A percentile compares a stretch with the other conserved stretches of the same genome.
phyloP scores from a whole-genome alignment of 176 grass and related monocot species.

The Cymbopogon citratus region DNA sequence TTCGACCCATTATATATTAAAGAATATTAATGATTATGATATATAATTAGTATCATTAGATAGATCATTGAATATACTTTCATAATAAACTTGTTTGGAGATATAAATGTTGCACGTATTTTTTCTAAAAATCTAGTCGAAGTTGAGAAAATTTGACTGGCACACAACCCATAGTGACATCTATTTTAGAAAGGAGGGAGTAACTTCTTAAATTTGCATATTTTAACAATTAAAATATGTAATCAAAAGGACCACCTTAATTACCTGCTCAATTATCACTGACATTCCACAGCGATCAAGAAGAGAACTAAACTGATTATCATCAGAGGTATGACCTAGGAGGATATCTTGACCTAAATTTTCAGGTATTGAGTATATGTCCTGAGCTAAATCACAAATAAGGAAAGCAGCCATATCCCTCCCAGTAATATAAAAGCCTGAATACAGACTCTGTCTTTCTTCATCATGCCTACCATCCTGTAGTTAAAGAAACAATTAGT shows the following conservation, averaged over 20 bases:
- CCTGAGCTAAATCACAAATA: slow-evolving; percentile 44
- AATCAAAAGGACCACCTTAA: background rate
- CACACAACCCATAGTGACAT: no score
- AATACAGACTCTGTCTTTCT: slow-evolving; percentile 82
- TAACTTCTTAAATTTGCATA: background rate
- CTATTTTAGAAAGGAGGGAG: no score
- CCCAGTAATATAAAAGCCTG: slow-evolving; percentile 83
- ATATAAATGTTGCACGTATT: no score
- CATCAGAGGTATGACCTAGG: slow-evolving; percentile 26
- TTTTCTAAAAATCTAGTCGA: no score
- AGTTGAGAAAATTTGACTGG: no score
- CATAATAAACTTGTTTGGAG: no score
- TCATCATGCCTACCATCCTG: slow-evolving; percentile 59
- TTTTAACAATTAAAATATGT: background rate
- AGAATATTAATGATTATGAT: no score
- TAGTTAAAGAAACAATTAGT: slow-evolving; percentile 22
- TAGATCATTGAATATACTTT: no score
- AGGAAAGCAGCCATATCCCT: slow-evolving; percentile 98
- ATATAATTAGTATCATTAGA: no score
- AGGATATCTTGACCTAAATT: slow-evolving; percentile 28
- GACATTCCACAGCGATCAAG: slow-evolving; percentile 95
- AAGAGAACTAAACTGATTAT: slow-evolving; percentile 64
- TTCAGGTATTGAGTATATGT: slow-evolving; percentile 31
- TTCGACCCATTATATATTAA: no score
- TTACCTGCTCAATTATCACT: slow-evolving; percentile 91